A percentile compares a stretch with the other conserved stretches of the same genome.
Evolutionary conservation across 306 rosid species (phyloP).

Genomic region (Prunus mume): DNA sequence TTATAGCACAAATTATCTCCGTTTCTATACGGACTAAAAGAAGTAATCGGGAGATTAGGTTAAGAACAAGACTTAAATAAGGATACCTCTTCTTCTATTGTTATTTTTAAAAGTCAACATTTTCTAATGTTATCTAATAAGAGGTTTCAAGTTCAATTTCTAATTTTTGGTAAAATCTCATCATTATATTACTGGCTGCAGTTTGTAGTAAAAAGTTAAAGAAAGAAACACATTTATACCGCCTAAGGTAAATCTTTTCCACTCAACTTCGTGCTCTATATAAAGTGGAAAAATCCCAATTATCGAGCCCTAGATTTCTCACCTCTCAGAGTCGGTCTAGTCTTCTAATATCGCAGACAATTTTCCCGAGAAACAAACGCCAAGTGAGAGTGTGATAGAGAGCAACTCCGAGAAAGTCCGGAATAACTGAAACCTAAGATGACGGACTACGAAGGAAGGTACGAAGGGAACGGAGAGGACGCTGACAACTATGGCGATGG

Average conservation of each 20-base stretch:
- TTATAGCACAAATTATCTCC: too few species aligned
- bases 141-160: too few species aligned
- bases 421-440: slow-evolving; percentile 26
- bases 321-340: not conserved
- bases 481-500: slow-evolving; percentile 44
- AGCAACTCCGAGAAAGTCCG: not conserved
- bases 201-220: not conserved
- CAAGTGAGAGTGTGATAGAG: not conserved
- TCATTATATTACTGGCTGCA: not conserved
- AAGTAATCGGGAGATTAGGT: too few species aligned
- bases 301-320: slow-evolving; percentile 30
- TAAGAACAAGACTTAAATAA: too few species aligned
- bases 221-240: not conserved
- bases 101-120: too few species aligned
- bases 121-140: too few species aligned
- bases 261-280: too few species aligned
- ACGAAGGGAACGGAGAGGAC: slow-evolving; percentile 68
- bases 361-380: not conserved
- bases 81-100: too few species aligned
- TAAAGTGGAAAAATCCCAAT: too few species aligned
- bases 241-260: not conserved
- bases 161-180: not conserved
- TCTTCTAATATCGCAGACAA: not conserved
- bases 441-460: slow-evolving; percentile 79
- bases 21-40: too few species aligned